phyloP scores from a whole-genome alignment of 2,329 filamentous ascomycete species.

The Tolypocladium pustulatum region DNA sequence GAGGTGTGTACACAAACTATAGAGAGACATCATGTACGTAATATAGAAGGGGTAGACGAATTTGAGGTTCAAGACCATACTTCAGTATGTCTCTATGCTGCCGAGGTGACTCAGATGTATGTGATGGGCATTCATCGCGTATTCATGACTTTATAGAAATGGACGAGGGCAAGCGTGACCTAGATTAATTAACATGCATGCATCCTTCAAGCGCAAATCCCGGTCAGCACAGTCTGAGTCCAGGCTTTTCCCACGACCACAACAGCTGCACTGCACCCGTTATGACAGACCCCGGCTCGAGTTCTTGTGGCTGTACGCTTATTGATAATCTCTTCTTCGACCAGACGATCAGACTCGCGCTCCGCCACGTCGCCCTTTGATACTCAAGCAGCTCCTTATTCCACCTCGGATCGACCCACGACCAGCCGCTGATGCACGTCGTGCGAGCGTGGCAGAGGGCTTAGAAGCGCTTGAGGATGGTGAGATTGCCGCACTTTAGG shows the following conservation, averaged over 20 bases:
- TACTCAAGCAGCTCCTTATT: slow-evolving; percentile 4
- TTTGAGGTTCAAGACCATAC: background rate
- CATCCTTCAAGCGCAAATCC: background rate
- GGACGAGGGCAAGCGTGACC: too few species aligned
- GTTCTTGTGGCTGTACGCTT: background rate
- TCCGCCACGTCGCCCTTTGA: slow-evolving; percentile 3
- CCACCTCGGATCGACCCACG: slow-evolving; percentile 7
- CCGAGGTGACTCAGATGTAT: background rate
- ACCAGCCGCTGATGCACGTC: slow-evolving; percentile 3
- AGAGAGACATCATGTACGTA: background rate
- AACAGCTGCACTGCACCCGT: background rate
- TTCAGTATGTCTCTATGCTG: background rate
- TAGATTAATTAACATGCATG: too few species aligned
- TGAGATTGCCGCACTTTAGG: background rate
- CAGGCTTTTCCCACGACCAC: background rate
- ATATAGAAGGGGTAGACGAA: background rate
- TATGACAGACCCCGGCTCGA: background rate
- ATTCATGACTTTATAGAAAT: background rate
- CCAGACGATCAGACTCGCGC: background rate
- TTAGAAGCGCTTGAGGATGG: slow-evolving; percentile 2
- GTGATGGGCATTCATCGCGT: too few species aligned
- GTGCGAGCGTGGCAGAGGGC: slow-evolving; percentile 3
- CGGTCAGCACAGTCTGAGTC: background rate
- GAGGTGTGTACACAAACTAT: background rate
- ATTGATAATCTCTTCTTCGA: background rate